These are phyloP conservation scores for Salix suchowensis DNA, from an alignment of 345 rosid species.

Conservation along the genomic window DNA sequence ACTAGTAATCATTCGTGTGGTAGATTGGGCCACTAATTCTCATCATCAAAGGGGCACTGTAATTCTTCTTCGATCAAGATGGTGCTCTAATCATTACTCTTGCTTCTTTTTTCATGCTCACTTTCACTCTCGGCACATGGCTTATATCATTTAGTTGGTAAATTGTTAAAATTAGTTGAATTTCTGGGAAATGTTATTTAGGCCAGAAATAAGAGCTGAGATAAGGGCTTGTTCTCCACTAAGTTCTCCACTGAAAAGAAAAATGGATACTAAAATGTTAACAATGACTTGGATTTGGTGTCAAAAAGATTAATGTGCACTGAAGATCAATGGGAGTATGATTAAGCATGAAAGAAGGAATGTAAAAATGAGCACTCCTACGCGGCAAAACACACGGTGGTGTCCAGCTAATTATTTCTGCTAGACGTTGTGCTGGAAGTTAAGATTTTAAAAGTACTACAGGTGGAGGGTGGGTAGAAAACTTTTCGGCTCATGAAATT, in stretches of 20 bases:
- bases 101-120: background rate
- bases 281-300: background rate
- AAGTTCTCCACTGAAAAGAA: background rate
- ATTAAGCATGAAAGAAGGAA: background rate
- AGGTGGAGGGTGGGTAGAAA: background rate
- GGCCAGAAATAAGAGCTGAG: background rate
- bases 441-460: background rate
- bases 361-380: background rate
- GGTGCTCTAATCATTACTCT: background rate
- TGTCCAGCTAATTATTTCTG: slow-evolving; percentile 16
- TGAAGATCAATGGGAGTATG: background rate
- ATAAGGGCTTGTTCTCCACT: background rate
- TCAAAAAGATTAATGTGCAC: background rate
- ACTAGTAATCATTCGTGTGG: background rate
- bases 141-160: no score
- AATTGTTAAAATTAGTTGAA: background rate
- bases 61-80: background rate
- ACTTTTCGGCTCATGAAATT: background rate
- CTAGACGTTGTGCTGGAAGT: background rate
- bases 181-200: no score
- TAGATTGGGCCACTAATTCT: background rate
- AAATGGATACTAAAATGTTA: background rate
- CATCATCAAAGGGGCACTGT: background rate
- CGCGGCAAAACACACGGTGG: background rate
- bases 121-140: background rate